Percentiles rank a stretch among this genome's conserved stretches.
These are phyloP conservation scores for Clitocybe nebularis DNA, from an alignment of 1,284 basidiomycete genomes.

Conservation along the genomic window DNA sequence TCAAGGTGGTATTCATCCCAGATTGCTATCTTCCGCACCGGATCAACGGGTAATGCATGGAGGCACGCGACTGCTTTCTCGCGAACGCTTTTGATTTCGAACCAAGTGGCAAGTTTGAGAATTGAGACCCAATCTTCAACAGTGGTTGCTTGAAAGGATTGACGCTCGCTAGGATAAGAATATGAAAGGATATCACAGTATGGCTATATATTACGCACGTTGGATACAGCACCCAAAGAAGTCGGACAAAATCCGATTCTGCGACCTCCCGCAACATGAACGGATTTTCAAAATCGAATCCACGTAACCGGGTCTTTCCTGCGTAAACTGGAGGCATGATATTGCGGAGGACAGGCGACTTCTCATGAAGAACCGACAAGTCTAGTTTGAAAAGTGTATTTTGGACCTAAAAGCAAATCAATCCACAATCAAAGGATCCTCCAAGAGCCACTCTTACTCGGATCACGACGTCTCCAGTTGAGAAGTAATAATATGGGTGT, in stretches of 20 bases:
- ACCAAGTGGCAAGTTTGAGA: constrained; percentile 25
- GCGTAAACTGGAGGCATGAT: constrained; percentile 23
- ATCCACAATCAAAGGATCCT: neutral
- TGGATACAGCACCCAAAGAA: constrained; percentile 16
- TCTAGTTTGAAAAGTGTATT: constrained; percentile 25
- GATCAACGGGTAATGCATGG: constrained; percentile 27
- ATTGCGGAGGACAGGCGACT: constrained; percentile 23
- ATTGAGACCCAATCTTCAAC: constrained; percentile 26
- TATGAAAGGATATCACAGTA: constrained; percentile 7
- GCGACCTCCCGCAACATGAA: constrained; percentile 19
- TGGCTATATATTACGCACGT: constrained; percentile 7
- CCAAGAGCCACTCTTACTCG: constrained; percentile 7
- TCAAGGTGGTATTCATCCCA: constrained; percentile 34
- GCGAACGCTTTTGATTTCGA: constrained; percentile 24
- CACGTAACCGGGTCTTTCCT: constrained; percentile 21
- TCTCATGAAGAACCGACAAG: constrained; percentile 22
- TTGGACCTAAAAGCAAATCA: constrained; percentile 19
- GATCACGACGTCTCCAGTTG: constrained; percentile 12
- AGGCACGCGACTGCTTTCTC: constrained; percentile 23
- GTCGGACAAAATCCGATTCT: constrained; percentile 16
- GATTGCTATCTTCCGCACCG: constrained; percentile 33
- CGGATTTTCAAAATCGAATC: constrained; percentile 26
- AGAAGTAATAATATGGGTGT: constrained; percentile 11
- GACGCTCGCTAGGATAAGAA: constrained; percentile 12
- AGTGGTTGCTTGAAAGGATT: constrained; percentile 17